Percentiles rank a stretch among this genome's conserved stretches.
Evolutionary conservation across 805 yeast species (phyloP).

Genomic region (Teunomyces panamensis): DNA sequence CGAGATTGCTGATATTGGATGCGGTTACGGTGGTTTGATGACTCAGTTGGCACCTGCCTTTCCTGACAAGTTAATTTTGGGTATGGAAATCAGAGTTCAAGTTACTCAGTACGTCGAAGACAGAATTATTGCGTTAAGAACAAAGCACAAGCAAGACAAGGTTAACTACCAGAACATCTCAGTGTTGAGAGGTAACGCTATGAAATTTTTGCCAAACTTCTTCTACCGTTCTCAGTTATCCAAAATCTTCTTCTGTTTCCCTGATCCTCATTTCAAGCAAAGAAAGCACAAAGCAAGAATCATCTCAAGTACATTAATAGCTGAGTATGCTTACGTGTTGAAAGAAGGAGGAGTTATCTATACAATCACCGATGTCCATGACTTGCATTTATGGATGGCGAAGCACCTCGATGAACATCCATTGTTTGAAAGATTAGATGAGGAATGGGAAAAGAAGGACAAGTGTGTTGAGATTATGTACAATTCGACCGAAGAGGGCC

Average conservation of each 20-base stretch:
- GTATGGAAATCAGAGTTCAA: constrained; percentile 97
- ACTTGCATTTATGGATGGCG: constrained; percentile 95
- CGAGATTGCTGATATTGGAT: constrained; percentile 93
- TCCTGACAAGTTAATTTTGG: constrained; percentile 73
- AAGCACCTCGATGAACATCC: constrained; percentile 89
- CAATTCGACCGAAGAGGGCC: constrained; percentile 96
- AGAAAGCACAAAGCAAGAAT: constrained; percentile 97
- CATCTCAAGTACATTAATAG: constrained; percentile 79
- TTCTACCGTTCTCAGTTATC: constrained; percentile 77
- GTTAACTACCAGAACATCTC: constrained; percentile 73
- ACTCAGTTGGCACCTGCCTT: constrained; percentile 75
- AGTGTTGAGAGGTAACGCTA: constrained; percentile 91
- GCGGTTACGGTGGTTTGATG: constrained; percentile 94
- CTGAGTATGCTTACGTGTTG: constrained; percentile 90
- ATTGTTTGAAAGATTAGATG: constrained; percentile 72
- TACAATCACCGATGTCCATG: constrained; percentile 94
- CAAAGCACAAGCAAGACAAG: constrained; percentile 37
- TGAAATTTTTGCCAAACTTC: constrained; percentile 96
- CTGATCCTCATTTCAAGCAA: constrained; percentile 98
- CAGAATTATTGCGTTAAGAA: constrained; percentile 84
- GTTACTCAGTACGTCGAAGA: constrained; percentile 97
- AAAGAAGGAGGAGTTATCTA: constrained; percentile 85
- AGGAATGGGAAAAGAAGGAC: constrained; percentile 79
- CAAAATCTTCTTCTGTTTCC: constrained; percentile 97
- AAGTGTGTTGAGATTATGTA: constrained; percentile 84